Base-by-base conservation (phyloP, 768 basidiomycete species). In the Termitomyces sp. region DNA sequence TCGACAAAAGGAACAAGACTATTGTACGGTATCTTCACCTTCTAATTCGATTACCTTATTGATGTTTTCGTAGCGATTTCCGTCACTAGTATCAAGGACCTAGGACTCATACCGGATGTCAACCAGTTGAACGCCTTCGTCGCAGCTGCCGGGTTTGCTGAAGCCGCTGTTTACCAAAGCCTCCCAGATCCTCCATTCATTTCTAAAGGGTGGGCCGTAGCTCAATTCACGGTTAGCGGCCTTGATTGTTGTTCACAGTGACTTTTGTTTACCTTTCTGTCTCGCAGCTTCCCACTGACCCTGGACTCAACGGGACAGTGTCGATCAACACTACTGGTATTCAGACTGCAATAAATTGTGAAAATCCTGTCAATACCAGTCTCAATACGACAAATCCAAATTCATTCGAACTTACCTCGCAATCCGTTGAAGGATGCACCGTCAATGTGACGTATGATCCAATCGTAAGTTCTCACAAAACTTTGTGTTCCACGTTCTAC, bases 161-260 rank as follows among this genome's bases (percentile, higher is more conserved):
- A 81, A 50, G 77, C 79, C 17, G 76, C 79, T 6, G 77, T 77
- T 4, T 70, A 79, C 42, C 76, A 83, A 63, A 66, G 70, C 17
- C 69, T 88, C 6, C 66, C 73, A 5, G 84, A 87, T 60, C 88
- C 88, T 1, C 83, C 86, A 8, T 89, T 87, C 65, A 73, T 88
- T 25, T 53, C 65, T 7, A 69, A 68, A 0, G 73, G 68, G 0
- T 89, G 87, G 87, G 77, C 87, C 7, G 79, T 79, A 29, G 80
- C 82, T 1, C 70, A 80, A 62, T 87, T 88, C 61, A 62, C 70
- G 32, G 87, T 85, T 61, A 47, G 76, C 61, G n/a, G 29, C 4
- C 9, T 32, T 2, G 20, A 11, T 36, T 52, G 25, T 25, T 31
- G 15, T 46, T 14, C 25, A 40, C 6, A 34, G 36, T 60, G 9